Conservation (phyloP, 2,329 filamentous ascomycete species). For the Bipolaris oryzae region DNA sequence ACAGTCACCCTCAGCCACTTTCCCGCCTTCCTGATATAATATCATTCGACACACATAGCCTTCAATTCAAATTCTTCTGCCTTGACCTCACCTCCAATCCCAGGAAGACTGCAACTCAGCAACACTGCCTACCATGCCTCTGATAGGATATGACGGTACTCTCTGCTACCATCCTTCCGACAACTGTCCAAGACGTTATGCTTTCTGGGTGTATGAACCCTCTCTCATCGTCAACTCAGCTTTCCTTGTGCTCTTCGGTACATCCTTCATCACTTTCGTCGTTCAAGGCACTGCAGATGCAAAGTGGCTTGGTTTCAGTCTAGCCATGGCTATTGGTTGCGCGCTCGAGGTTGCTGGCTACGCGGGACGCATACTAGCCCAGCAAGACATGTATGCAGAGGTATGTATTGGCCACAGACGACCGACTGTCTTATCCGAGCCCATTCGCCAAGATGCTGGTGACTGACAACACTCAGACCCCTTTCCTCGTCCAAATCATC, state of each 20-base stretch:
- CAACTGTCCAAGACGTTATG: slow-evolving; percentile 48
- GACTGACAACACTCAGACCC: slow-evolving; percentile 46
- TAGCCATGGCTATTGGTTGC: slow-evolving; percentile 62
- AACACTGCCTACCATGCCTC: slow-evolving; percentile 1
- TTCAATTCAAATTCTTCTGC: background rate
- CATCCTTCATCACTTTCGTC: slow-evolving; percentile 49
- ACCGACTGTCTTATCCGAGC: background rate
- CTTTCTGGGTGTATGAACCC: slow-evolving; percentile 54
- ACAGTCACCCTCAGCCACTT: background rate
- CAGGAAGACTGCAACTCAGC: background rate
- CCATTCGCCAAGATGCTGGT: slow-evolving; percentile 5
- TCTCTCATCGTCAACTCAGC: slow-evolving; percentile 50
- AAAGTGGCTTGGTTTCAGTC: slow-evolving; percentile 52
- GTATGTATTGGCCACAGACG: slow-evolving; percentile 20
- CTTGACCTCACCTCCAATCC: background rate
- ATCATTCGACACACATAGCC: background rate
- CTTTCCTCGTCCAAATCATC: slow-evolving; percentile 71
- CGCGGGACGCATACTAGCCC: slow-evolving; percentile 63
- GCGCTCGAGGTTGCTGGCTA: slow-evolving; percentile 67
- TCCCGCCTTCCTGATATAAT: background rate
- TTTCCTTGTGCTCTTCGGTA: slow-evolving; percentile 53
- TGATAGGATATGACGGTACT: slow-evolving; percentile 16
- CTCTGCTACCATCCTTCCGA: slow-evolving; percentile 41
- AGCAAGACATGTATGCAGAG: slow-evolving; percentile 62
- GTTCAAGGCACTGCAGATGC: slow-evolving; percentile 47